Conservation (phyloP, 2,329 filamentous ascomycete genomes). For the Fusarium cyanostomum region DNA sequence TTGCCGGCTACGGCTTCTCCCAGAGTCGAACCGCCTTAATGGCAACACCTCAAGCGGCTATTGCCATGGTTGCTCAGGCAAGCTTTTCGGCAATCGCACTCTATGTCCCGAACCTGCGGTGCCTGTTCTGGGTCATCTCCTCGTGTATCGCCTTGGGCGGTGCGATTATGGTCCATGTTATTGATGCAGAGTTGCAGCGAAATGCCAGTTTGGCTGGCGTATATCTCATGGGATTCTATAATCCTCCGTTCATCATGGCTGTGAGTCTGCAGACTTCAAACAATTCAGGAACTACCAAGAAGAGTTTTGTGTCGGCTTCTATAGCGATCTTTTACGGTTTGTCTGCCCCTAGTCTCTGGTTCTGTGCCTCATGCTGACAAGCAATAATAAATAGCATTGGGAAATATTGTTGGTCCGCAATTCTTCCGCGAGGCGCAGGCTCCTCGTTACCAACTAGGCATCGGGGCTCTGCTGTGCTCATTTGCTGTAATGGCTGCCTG, state of each 20-base stretch:
- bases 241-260: constrained; percentile 43
- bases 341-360: not conserved
- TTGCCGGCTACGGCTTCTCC: constrained; percentile 61
- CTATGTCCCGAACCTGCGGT: constrained; percentile 43
- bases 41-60: constrained; percentile 47
- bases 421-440: constrained; percentile 42
- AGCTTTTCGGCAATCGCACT: constrained; percentile 38
- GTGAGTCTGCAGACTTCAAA: constrained; percentile 46
- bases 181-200: constrained; percentile 27
- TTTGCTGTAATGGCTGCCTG: constrained; percentile 40
- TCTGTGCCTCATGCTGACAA: not conserved
- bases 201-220: constrained; percentile 44
- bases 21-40: constrained; percentile 43
- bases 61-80: constrained; percentile 43
- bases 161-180: constrained; percentile 40
- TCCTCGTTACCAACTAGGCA: constrained; percentile 43
- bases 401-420: constrained; percentile 46
- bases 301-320: constrained; percentile 44
- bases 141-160: constrained; percentile 37
- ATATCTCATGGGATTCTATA: constrained; percentile 49
- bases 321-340: constrained; percentile 44
- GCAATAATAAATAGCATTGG: constrained; percentile 40
- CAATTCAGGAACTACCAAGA: constrained; percentile 45
- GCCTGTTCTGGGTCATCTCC: constrained; percentile 44
- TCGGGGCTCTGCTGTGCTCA: constrained; percentile 41